A percentile compares a stretch with the other conserved stretches of the same genome.
Conservation (phyloP, 192 early-diverging fungal species). For the Backusella westeae region DNA sequence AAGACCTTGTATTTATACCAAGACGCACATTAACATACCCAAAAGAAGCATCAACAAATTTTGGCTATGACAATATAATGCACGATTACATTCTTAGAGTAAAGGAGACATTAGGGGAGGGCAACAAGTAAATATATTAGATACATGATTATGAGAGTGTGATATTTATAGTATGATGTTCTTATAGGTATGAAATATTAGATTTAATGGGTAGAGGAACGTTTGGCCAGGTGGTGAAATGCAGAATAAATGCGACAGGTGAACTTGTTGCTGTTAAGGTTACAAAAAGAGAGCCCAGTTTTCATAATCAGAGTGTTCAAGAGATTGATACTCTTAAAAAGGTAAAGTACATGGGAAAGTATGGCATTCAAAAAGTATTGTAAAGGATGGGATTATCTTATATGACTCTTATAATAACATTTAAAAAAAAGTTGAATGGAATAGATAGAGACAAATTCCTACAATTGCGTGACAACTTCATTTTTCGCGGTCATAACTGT, state of each 20-base stretch:
- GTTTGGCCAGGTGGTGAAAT: slow-evolving; percentile 98
- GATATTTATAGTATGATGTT: background rate
- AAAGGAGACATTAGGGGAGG: slow-evolving; percentile 84
- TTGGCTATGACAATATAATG: slow-evolving; percentile 92
- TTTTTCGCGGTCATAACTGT: slow-evolving; percentile 89
- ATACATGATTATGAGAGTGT: background rate
- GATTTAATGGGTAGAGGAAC: slow-evolving; percentile 97
- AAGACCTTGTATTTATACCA: slow-evolving; percentile 77
- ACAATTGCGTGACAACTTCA: slow-evolving; percentile 85
- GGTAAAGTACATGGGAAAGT: slow-evolving; percentile 33
- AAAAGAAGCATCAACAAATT: slow-evolving; percentile 84
- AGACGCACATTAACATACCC: slow-evolving; percentile 92
- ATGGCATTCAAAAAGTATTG: background rate
- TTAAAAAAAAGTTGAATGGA: slow-evolving; percentile 64
- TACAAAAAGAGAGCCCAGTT: slow-evolving; percentile 95
- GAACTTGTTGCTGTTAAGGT: slow-evolving; percentile 92
- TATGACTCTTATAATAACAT: slow-evolving; percentile 54
- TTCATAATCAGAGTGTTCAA: slow-evolving; percentile 92
- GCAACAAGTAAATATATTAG: slow-evolving; percentile 58
- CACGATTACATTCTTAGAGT: slow-evolving; percentile 96
- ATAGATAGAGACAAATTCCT: slow-evolving; percentile 85
- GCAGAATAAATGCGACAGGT: slow-evolving; percentile 84
- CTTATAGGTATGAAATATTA: slow-evolving; percentile 75
- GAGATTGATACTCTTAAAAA: slow-evolving; percentile 90
- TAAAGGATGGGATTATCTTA: background rate